A percentile compares a stretch with the other conserved stretches of the same genome.
Evolutionary conservation across 2,329 filamentous ascomycete species (phyloP).

Genomic region (Aspergillus felis): DNA sequence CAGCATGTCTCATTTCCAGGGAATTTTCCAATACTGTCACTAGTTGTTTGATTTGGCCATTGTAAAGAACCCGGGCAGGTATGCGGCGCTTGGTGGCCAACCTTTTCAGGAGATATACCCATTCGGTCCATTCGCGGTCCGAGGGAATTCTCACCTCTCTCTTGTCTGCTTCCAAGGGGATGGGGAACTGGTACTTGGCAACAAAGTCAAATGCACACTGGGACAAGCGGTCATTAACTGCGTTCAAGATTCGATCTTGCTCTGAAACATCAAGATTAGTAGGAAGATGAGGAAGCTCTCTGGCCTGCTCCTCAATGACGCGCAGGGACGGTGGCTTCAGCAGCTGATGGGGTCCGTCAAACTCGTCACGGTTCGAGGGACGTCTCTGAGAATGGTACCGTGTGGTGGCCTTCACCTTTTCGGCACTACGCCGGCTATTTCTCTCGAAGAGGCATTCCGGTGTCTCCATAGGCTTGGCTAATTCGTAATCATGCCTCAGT

Average conservation of each 20-base stretch:
- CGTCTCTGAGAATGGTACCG: conserved; percentile 55
- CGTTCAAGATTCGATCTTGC: conserved; percentile 74
- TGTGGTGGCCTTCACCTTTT: conserved; percentile 27
- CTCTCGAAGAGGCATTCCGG: conserved; percentile 36
- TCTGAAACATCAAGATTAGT: conserved; percentile 79
- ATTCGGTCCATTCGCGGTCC: conserved; percentile 86
- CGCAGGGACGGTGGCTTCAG: conserved; percentile 68
- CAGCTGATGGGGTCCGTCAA: conserved; percentile 82
- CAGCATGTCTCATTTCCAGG: conserved; percentile 79
- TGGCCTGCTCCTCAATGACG: conserved; percentile 70
- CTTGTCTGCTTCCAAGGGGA: conserved; percentile 78
- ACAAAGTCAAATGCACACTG: conserved; percentile 88
- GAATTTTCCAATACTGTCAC: conserved; percentile 86
- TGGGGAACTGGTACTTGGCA: conserved; percentile 86
- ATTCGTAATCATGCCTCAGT: conserved; percentile 30
- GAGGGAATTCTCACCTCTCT: conserved; percentile 68
- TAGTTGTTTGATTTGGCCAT: conserved; percentile 87
- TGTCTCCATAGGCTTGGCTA: conserved; percentile 28
- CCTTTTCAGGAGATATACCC: conserved; percentile 82
- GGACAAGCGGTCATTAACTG: conserved; percentile 79
- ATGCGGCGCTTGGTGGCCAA: conserved; percentile 83
- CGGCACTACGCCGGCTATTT: conserved; percentile 29
- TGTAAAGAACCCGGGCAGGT: conserved; percentile 77
- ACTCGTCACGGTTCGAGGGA: conserved; percentile 80
- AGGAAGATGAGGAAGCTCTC: conserved; percentile 75